Base-by-base conservation (phyloP, 2,329 filamentous ascomycete genomes). In the Trichoderma endophyticum region DNA sequence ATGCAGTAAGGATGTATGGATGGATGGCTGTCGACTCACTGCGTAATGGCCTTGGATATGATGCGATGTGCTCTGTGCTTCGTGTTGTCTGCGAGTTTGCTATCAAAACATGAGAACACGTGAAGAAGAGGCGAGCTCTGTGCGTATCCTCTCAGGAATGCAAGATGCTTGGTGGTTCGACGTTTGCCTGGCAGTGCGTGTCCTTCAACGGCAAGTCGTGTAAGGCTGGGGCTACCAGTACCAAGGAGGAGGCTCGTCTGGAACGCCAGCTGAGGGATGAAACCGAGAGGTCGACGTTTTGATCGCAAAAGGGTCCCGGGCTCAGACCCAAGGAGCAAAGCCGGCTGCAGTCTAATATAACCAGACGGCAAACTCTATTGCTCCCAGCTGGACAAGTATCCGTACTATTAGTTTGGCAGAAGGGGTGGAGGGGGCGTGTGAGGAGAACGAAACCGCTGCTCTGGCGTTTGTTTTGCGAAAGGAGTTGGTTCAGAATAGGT, bases 241-340 rank as follows among this genome's bases (percentile, higher is more conserved):
- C 57, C 32, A 51, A 51, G 43, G 28, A 34, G n/a, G 30, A 21
- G 57, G 28, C n/a, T 24, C 57, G 57, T 60, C 57, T 59, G 36
- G 36, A 59, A 48, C 54, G 54, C 28, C 18, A 28, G 48, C 24
- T 18, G 60, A 43, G n/a, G 14, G 60, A 59, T 65, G 59, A 73
- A 73, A 72, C 36, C 60, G 71, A 36, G 56, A 69, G 60, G 48
- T 34, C 32, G 70, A 73, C 68, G 74, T 75, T 75, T 74, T 76
- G 75, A 74, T 75, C 78, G 76, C 77, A 74, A 74, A 70, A 73
- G 78, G 76, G 76, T 76, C 77, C 78, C 75, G 75, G 75, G 73
- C 21, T n/a, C 36, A 32, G 57, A 7, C 8, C 18, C 18, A 30
- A 64, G 71, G 68, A 73, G 56, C 30, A 39, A 54, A 65, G 71